These are phyloP conservation scores for Silene vulgaris DNA, from an alignment of 179 eudicot genomes.

Conservation along the genomic window DNA sequence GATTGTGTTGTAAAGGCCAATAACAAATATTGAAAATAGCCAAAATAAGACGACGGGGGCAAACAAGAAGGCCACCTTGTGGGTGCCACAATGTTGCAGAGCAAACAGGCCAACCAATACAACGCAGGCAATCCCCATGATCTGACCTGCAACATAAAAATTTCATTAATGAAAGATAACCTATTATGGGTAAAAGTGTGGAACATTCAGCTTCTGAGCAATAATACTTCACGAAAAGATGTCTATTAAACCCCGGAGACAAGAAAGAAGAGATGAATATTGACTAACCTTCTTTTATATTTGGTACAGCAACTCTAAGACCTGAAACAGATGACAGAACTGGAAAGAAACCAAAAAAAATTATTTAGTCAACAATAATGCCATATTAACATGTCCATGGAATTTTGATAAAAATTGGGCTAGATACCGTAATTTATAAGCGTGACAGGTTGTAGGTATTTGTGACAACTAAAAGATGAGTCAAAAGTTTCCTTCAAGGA, in stretches of 20 bases:
- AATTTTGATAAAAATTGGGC: neutral
- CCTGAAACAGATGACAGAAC: conserved; percentile 87
- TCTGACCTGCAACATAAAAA: conserved; percentile 37
- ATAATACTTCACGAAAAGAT: neutral
- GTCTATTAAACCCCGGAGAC: neutral
- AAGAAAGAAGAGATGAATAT: conserved; percentile 13
- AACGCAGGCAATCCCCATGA: conserved; percentile 59
- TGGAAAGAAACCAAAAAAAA: conserved; percentile 33
- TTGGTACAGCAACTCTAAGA: conserved; percentile 47
- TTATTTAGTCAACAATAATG: conserved; percentile 10
- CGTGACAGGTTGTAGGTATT: too few relatives aligned
- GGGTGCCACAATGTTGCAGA: conserved; percentile 82
- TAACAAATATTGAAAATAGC: conserved; percentile 59
- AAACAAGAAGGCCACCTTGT: conserved; percentile 72
- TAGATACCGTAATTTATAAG: neutral
- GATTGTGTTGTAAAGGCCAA: conserved; percentile 70
- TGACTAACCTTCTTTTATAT: conserved; percentile 50
- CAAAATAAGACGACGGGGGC: conserved; percentile 76
- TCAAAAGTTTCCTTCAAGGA: too few relatives aligned
- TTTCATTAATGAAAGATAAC: conserved; percentile 12
- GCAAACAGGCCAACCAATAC: conserved; percentile 78
- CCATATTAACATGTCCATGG: neutral
- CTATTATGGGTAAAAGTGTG: neutral
- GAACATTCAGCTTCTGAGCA: neutral
- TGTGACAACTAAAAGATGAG: too few relatives aligned